phyloP scores from a whole-genome alignment of 2,329 filamentous ascomycete species.

The Pseudogymnoascus sp. region DNA sequence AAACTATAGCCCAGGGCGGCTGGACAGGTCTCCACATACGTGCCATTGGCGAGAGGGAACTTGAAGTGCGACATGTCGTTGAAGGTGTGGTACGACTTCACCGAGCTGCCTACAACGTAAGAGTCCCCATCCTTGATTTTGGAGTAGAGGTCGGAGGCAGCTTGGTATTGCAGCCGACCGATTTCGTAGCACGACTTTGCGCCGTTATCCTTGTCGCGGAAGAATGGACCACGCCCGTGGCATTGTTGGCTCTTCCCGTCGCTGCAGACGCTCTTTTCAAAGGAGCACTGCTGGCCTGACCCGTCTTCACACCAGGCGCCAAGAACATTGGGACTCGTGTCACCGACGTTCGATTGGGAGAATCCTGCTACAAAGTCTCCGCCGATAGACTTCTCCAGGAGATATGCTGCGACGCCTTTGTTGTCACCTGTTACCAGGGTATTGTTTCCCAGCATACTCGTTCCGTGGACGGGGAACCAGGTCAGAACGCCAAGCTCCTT shows the following conservation, averaged over 20 bases:
- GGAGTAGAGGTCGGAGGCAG: slow-evolving; percentile 52
- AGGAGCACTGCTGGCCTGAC: slow-evolving; percentile 59
- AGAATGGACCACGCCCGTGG: slow-evolving; percentile 65
- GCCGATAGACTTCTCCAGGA: slow-evolving; percentile 65
- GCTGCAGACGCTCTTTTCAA: slow-evolving; percentile 75
- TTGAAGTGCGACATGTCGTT: slow-evolving; percentile 69
- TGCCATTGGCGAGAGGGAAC: slow-evolving; percentile 67
- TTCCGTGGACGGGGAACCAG: slow-evolving; percentile 90
- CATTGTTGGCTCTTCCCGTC: slow-evolving; percentile 62
- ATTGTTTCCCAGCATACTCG: slow-evolving; percentile 84
- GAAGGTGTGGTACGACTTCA: slow-evolving; percentile 80
- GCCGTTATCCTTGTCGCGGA: slow-evolving; percentile 59
- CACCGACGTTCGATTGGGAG: slow-evolving; percentile 83
- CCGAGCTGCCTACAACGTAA: slow-evolving; percentile 51
- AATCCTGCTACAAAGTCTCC: slow-evolving; percentile 81
- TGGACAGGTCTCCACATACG: slow-evolving; percentile 64
- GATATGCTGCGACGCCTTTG: slow-evolving; percentile 82
- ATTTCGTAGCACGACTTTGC: slow-evolving; percentile 69
- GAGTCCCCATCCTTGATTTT: slow-evolving; percentile 23
- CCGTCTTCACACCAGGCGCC: slow-evolving; percentile 88
- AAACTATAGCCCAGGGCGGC: slow-evolving; percentile 88
- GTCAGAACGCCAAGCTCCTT: slow-evolving; percentile 75
- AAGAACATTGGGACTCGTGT: slow-evolving; percentile 80
- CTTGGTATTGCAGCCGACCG: slow-evolving; percentile 60
- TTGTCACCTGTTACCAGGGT: slow-evolving; percentile 90